These are phyloP conservation scores for Syzygium jambos DNA, from an alignment of 345 rosid genomes.

Conservation along the genomic window DNA sequence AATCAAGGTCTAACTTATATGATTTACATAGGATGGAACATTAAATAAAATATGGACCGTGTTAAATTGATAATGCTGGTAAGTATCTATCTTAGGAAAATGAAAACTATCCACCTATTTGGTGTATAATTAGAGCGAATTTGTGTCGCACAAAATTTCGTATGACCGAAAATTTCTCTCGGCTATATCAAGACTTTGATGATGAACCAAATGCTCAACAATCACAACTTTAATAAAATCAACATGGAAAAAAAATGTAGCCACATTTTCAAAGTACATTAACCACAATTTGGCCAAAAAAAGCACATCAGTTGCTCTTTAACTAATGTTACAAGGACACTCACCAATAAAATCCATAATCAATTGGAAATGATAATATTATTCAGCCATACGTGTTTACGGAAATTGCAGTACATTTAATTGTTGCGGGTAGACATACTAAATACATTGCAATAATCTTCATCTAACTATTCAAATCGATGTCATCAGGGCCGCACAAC, in stretches of 20 bases:
- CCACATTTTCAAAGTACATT: not conserved
- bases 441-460: not conserved
- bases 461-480: not conserved
- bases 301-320: not conserved
- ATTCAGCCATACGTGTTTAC: not conserved
- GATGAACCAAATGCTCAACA: not conserved
- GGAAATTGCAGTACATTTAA: not conserved
- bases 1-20: not conserved
- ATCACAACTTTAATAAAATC: not conserved
- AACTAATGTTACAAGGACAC: not conserved
- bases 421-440: not conserved
- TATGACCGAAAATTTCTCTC: not conserved
- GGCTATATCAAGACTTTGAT: not conserved
- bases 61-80: not conserved
- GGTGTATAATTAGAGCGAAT: not conserved
- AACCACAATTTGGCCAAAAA: not conserved
- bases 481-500: not conserved
- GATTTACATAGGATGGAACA: not conserved
- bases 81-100: not conserved
- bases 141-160: not conserved
- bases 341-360: not conserved
- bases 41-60: not conserved
- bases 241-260: fast-evolving
- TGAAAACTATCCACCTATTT: not conserved
- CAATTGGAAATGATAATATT: not conserved